These are phyloP conservation scores for Insectozyma bohioensis DNA, from an alignment of 1,139 yeast genomes.

Conservation along the genomic window DNA sequence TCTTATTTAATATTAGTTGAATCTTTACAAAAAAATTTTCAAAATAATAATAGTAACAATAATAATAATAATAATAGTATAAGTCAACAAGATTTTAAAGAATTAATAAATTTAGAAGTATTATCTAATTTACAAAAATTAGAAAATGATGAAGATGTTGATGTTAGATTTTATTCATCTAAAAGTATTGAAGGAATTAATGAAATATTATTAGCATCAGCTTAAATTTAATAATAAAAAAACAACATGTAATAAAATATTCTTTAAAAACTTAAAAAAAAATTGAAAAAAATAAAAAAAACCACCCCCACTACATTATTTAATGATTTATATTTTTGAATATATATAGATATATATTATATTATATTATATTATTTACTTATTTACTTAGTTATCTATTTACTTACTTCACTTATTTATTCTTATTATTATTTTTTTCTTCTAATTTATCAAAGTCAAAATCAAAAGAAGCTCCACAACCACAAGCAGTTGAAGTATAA, in stretches of 20 bases:
- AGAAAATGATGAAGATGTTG: slow-evolving; percentile 75
- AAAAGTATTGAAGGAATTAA: slow-evolving; percentile 50
- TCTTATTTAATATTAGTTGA: slow-evolving; percentile 65
- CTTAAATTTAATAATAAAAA: too few species aligned
- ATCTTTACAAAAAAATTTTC: slow-evolving; percentile 34
- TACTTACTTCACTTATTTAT: neutral
- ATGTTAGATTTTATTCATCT: slow-evolving; percentile 83
- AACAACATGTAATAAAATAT: neutral
- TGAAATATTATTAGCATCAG: slow-evolving; percentile 22
- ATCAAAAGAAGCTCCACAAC: slow-evolving; percentile 95
- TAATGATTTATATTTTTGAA: neutral
- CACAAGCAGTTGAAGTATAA: slow-evolving; percentile 88
- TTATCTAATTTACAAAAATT: slow-evolving; percentile 66
- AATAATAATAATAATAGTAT: slow-evolving; percentile 17
- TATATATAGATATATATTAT: neutral
- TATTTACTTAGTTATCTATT: neutral
- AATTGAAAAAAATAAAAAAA: neutral
- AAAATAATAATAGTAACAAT: slow-evolving; percentile 13
- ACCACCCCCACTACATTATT: too few species aligned
- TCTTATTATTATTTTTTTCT: slow-evolving; percentile 18
- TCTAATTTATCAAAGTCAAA: slow-evolving; percentile 66
- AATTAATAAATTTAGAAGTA: slow-evolving; percentile 54
- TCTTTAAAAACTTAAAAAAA: neutral
- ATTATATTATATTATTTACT: too few species aligned
- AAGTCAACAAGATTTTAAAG: slow-evolving; percentile 26